These are phyloP conservation scores for Noccaea bulbosa DNA, from an alignment of 345 rosid species.

Conservation along the genomic window DNA sequence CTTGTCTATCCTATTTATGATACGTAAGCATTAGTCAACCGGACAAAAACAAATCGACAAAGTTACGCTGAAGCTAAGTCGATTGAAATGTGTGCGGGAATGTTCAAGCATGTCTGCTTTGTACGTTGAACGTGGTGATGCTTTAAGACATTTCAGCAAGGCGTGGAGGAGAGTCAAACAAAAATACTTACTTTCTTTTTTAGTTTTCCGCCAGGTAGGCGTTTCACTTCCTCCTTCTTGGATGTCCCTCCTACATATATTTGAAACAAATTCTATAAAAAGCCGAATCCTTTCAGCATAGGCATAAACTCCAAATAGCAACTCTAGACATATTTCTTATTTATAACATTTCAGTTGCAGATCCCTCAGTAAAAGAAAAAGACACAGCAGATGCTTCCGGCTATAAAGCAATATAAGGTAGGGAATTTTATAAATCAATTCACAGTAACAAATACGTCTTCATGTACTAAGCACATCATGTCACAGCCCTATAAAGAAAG, in stretches of 20 bases:
- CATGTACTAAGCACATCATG: neutral
- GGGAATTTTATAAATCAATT: neutral
- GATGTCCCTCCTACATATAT: constrained; percentile 51
- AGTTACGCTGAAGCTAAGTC: neutral
- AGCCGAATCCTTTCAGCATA: neutral
- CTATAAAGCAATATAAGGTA: neutral
- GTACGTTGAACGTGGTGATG: neutral
- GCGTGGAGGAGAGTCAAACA: neutral
- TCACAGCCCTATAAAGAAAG: neutral
- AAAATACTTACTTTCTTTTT: constrained; percentile 80
- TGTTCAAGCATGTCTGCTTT: neutral
- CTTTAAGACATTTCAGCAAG: neutral
- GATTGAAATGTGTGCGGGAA: neutral
- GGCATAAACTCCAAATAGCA: constrained; percentile 7
- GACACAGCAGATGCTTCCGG: constrained; percentile 14
- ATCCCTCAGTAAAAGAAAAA: too few species aligned
- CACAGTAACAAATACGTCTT: neutral
- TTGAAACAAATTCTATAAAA: neutral
- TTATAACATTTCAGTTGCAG: neutral
- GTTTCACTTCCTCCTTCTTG: constrained; percentile 81
- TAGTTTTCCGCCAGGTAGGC: constrained; percentile 90
- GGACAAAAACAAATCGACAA: neutral
- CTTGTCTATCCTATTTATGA: constrained; percentile 70
- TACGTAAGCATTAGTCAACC: neutral
- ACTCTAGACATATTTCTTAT: neutral